These are phyloP conservation scores for Stephania japonica DNA, from an alignment of 164 flowering plant genomes.

Conservation along the genomic window DNA sequence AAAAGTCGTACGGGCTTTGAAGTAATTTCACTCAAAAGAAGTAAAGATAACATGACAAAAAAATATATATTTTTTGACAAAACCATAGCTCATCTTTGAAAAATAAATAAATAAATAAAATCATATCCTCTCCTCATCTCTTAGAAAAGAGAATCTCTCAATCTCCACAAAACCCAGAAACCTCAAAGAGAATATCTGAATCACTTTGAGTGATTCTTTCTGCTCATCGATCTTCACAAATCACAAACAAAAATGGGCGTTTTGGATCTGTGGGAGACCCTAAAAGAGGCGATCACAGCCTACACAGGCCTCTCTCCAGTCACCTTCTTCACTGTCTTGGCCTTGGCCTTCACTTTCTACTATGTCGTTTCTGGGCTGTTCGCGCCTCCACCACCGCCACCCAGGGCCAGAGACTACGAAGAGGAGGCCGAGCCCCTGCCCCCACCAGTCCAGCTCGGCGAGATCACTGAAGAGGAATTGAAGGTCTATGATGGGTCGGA, in stretches of 20 bases:
- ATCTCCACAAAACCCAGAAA: not conserved
- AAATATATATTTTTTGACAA: not conserved
- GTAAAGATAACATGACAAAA: not conserved
- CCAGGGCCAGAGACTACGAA: conserved; percentile 27
- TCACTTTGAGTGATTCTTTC: not conserved
- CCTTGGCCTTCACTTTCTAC: conserved; percentile 41
- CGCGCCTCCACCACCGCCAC: conserved; percentile 23
- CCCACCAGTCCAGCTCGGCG: conserved; percentile 96
- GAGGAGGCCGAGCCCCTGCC: conserved; percentile 66
- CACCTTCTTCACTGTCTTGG: conserved; percentile 72
- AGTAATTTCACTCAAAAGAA: not conserved
- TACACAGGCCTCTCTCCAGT: conserved; percentile 91
- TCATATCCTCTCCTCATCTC: too few relatives aligned
- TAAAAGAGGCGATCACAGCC: conserved; percentile 63
- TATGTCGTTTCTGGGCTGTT: conserved; percentile 37
- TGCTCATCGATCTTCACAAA: not conserved
- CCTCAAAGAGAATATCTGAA: not conserved
- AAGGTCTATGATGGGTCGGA: conserved; percentile 82
- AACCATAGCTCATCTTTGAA: too few relatives aligned
- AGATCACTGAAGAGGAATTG: conserved; percentile 74
- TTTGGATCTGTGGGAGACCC: conserved; percentile 73
- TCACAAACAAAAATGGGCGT: conserved; percentile 31
- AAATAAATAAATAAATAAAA: too few relatives aligned
- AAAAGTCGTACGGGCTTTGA: not conserved
- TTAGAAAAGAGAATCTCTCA: not conserved